phyloP scores from a whole-genome alignment of 176 grass and related monocot species.

The Puccinellia tenuiflora region DNA sequence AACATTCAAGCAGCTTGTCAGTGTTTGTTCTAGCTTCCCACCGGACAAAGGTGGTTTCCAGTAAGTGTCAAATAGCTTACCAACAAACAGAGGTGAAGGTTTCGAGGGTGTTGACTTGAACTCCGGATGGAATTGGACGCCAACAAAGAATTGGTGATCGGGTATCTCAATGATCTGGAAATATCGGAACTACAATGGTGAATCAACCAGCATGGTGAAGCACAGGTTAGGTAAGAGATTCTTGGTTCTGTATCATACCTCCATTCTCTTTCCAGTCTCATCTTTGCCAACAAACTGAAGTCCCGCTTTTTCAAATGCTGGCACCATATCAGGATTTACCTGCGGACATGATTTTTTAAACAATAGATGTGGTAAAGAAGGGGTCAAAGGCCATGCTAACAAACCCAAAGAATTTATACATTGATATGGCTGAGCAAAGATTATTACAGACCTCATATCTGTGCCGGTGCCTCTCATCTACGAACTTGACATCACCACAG shows the following conservation, averaged over 20 bases:
- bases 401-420: background rate
- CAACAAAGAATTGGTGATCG: conserved; percentile 72
- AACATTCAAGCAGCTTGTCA: background rate
- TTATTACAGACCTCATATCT: conserved; percentile 65
- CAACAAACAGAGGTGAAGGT: conserved; percentile 82
- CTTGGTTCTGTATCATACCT: conserved; percentile 28
- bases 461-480: conserved; percentile 79
- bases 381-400: background rate
- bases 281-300: conserved; percentile 79
- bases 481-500: conserved; percentile 47
- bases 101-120: conserved; percentile 92
- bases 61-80: conserved; percentile 28
- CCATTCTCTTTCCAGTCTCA: conserved; percentile 65
- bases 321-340: conserved; percentile 77
- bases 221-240: background rate
- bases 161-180: conserved; percentile 94
- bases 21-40: background rate
- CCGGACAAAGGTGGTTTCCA: background rate
- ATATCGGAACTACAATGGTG: background rate
- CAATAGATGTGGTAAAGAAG: background rate
- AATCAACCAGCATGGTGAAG: background rate
- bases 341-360: background rate
- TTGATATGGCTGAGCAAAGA: background rate
- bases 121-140: conserved; percentile 94
- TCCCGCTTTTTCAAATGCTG: conserved; percentile 64